Conservation (phyloP, 2,329 filamentous ascomycete species). For the Neofusicoccum laricinum region DNA sequence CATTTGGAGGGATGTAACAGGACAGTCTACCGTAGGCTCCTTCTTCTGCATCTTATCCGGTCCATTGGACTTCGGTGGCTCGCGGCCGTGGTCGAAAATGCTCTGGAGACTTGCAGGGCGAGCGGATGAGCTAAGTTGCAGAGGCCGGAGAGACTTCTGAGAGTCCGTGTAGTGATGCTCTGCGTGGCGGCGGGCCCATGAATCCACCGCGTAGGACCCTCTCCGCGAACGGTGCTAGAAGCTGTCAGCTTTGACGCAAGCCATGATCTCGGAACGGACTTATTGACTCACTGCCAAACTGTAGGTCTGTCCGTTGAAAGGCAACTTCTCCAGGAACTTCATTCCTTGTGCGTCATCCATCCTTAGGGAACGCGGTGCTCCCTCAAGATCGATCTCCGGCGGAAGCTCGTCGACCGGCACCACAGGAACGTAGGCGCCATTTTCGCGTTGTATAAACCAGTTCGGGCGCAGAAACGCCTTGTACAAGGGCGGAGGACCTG, state of each 20-base stretch:
- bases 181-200: neutral
- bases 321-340: slow-evolving; percentile 27
- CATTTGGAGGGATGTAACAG: too few species aligned
- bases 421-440: slow-evolving; percentile 37
- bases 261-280: too few species aligned
- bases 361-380: slow-evolving; percentile 34
- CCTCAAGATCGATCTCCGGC: slow-evolving; percentile 34
- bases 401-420: slow-evolving; percentile 45
- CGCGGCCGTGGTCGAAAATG: too few species aligned
- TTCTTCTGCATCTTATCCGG: too few species aligned
- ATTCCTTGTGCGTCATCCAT: slow-evolving; percentile 29
- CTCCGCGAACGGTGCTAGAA: too few species aligned
- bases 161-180: neutral
- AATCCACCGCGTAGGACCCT: neutral
- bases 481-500: neutral
- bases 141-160: neutral
- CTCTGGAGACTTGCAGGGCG: neutral
- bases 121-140: neutral
- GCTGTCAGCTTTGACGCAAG: too few species aligned
- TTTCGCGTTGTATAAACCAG: slow-evolving; percentile 39
- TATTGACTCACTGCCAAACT: neutral
- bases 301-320: slow-evolving; percentile 20
- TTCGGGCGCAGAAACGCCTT: slow-evolving; percentile 20
- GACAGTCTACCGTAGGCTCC: too few species aligned
- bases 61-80: too few species aligned